These are phyloP conservation scores for Paralagenidium karlingii DNA, from an alignment of 352 stramenopile species.

Conservation along the genomic window DNA sequence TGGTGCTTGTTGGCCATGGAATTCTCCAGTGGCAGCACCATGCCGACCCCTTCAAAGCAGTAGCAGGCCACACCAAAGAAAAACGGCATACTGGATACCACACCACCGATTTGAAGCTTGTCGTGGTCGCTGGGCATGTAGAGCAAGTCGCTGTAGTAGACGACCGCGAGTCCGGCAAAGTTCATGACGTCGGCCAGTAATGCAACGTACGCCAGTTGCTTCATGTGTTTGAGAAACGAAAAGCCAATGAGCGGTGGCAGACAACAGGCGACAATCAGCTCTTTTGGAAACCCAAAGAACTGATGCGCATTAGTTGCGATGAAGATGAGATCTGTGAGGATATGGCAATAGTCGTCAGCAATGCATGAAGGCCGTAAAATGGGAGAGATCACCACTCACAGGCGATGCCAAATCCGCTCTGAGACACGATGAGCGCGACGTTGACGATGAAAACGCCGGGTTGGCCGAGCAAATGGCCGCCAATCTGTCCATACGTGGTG, in stretches of 20 bases:
- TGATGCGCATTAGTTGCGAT: slow-evolving; percentile 80
- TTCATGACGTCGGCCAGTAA: slow-evolving; percentile 83
- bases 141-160: slow-evolving; percentile 71
- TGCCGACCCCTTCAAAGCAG: slow-evolving; percentile 83
- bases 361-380: not conserved
- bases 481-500: slow-evolving; percentile 81
- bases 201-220: slow-evolving; percentile 77
- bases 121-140: slow-evolving; percentile 47
- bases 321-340: slow-evolving; percentile 75
- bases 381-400: slow-evolving; percentile 22
- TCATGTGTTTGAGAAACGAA: slow-evolving; percentile 82
- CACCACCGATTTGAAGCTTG: slow-evolving; percentile 37
- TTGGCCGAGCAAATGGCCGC: slow-evolving; percentile 54
- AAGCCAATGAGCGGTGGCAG: slow-evolving; percentile 58
- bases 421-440: slow-evolving; percentile 70
- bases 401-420: slow-evolving; percentile 82
- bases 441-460: slow-evolving; percentile 68
- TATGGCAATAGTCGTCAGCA: not conserved
- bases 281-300: slow-evolving; percentile 44
- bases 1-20: slow-evolving; percentile 62
- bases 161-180: slow-evolving; percentile 67
- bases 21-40: slow-evolving; percentile 83
- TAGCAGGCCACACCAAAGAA: slow-evolving; percentile 86
- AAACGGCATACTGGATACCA: slow-evolving; percentile 61
- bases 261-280: slow-evolving; percentile 37